Evolutionary conservation across 2,329 filamentous ascomycete species (phyloP).

Genomic region (Biscogniauxia marginata): DNA sequence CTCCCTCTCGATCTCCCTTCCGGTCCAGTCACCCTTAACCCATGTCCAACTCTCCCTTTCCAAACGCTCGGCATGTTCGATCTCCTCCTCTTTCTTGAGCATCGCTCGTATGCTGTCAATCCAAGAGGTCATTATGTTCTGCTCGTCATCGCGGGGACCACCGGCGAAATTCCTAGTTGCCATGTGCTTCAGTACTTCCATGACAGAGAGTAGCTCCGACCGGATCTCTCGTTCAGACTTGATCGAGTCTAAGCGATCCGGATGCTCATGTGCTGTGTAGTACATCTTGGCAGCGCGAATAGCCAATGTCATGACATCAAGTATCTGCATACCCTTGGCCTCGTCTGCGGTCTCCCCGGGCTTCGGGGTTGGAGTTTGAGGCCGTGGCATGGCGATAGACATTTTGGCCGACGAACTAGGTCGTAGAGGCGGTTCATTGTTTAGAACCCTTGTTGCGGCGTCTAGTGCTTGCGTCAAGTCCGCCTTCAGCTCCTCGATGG

Average conservation of each 20-base stretch:
- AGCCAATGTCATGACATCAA: conserved; percentile 91
- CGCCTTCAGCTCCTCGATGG: conserved; percentile 72
- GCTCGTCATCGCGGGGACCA: conserved; percentile 77
- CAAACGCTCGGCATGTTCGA: conserved; percentile 69
- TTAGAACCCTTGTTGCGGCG: conserved; percentile 56
- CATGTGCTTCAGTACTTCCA: conserved; percentile 91
- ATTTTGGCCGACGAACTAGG: conserved; percentile 8
- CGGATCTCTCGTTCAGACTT: conserved; percentile 85
- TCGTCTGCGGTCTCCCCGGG: conserved; percentile 71
- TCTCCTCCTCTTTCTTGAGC: conserved; percentile 71
- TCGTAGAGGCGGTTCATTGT: conserved; percentile 50
- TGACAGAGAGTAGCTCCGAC: conserved; percentile 76
- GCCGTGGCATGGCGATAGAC: conserved; percentile 10
- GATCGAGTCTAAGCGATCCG: conserved; percentile 80
- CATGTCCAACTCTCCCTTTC: conserved; percentile 78
- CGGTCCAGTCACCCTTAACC: conserved; percentile 75
- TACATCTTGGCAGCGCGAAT: conserved; percentile 95
- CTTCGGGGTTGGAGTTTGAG: conserved; percentile 34
- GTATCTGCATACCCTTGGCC: conserved; percentile 85
- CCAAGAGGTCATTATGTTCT: conserved; percentile 74
- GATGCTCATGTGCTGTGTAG: conserved; percentile 88
- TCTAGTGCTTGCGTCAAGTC: conserved; percentile 48
- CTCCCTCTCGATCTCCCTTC: conserved; percentile 74
- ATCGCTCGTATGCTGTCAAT: conserved; percentile 74
- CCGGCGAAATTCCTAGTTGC: conserved; percentile 82